Evolutionary conservation across 75 land plant species (phyloP).

Genomic region (Isoetes taiwanensis): DNA sequence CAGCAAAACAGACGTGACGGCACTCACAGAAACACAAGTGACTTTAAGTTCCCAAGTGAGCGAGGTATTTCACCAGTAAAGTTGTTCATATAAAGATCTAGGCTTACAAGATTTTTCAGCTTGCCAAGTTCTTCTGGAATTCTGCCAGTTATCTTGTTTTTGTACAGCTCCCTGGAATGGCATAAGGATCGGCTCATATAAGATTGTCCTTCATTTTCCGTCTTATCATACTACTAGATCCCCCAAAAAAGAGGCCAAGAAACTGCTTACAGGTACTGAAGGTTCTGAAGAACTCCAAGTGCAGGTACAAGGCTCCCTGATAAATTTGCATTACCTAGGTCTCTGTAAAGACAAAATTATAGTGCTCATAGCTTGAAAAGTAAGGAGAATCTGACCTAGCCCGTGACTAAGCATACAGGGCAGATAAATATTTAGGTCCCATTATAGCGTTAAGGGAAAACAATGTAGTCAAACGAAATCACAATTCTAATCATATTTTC

Average conservation of each 20-base stretch:
- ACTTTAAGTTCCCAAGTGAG: constrained; percentile 66
- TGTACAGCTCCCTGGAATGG: constrained; percentile 75
- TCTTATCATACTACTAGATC: neutral
- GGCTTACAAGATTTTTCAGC: constrained; percentile 75
- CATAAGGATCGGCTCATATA: neutral
- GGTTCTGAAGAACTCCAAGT: constrained; percentile 72
- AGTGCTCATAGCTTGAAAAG: too few species aligned
- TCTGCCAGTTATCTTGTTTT: constrained; percentile 74
- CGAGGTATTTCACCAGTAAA: constrained; percentile 74
- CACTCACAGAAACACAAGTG: constrained; percentile 85
- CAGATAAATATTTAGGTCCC: too few species aligned
- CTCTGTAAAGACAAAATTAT: constrained; percentile 42
- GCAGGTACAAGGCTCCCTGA: constrained; percentile 84
- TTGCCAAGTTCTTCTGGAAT: constrained; percentile 85
- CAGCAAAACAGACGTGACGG: neutral
- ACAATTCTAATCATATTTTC: too few species aligned
- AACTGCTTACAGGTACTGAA: constrained; percentile 74
- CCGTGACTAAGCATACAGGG: too few species aligned
- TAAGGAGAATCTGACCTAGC: too few species aligned
- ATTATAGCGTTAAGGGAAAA: too few species aligned
- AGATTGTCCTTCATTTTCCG: neutral
- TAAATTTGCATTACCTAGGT: constrained; percentile 79
- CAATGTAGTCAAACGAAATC: too few species aligned
- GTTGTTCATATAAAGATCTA: constrained; percentile 91
- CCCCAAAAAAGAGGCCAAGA: neutral